A percentile compares a stretch with the other conserved stretches of the same genome.
Evolutionary conservation across 1,139 yeast species (phyloP).

Genomic region (Kodamaea derodonti): DNA sequence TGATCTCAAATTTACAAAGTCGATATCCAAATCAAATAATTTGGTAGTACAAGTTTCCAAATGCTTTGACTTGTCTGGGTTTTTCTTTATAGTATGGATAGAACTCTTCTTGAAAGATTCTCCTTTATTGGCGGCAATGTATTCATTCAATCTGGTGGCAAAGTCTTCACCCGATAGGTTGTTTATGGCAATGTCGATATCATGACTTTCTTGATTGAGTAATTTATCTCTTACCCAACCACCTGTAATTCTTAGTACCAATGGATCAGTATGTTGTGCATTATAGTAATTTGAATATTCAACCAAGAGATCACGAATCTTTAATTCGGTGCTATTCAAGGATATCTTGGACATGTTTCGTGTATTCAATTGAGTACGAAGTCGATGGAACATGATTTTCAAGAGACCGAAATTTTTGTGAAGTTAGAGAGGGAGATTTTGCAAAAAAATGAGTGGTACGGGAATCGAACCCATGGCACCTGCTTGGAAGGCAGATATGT

Average conservation of each 20-base stretch:
- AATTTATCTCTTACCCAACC: conserved; percentile 99
- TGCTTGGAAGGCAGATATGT: conserved; percentile 73
- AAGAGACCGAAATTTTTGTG: neutral
- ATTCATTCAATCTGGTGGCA: conserved; percentile 62
- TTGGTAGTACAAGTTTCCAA: conserved; percentile 94
- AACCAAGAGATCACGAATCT: conserved; percentile 44
- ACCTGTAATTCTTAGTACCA: conserved; percentile 81
- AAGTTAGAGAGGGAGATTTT: neutral
- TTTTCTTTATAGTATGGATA: conserved; percentile 80
- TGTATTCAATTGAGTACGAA: neutral
- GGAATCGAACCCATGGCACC: conserved; percentile 81
- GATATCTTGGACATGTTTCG: conserved; percentile 17
- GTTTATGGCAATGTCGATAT: conserved; percentile 88
- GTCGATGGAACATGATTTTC: neutral
- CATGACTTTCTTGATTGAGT: conserved; percentile 75
- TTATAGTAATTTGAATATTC: conserved; percentile 41
- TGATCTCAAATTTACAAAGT: conserved; percentile 85
- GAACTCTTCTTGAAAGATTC: conserved; percentile 37
- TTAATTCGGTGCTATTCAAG: conserved; percentile 45
- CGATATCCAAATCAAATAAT: conserved; percentile 76
- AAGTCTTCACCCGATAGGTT: conserved; percentile 80
- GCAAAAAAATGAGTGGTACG: conserved; percentile 60
- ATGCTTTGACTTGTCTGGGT: conserved; percentile 95
- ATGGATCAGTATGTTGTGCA: conserved; percentile 10
- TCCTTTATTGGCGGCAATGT: conserved; percentile 43